Conservation (phyloP, 352 stramenopile genomes). For the Globisporangium carolinianum region DNA sequence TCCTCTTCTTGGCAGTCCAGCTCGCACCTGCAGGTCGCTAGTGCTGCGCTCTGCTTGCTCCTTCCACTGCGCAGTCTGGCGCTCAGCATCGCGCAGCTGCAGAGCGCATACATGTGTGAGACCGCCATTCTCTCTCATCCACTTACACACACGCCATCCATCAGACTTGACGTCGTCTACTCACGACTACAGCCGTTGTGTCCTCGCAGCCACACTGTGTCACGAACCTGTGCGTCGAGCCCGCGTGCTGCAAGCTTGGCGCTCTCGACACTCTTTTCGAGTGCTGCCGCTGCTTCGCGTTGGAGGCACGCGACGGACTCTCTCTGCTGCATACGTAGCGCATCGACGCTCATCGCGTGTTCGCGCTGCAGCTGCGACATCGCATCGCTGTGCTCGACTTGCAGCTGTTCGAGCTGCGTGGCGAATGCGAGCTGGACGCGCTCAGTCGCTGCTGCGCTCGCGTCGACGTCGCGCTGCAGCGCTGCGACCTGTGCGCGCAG, state of each 20-base stretch:
- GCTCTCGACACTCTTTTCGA: slow-evolving; percentile 17
- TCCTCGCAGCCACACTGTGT: not conserved
- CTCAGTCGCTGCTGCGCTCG: slow-evolving; percentile 21
- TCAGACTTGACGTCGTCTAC: not conserved
- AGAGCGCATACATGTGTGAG: not conserved
- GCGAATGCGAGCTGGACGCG: slow-evolving; percentile 39
- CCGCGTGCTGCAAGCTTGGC: slow-evolving; percentile 20
- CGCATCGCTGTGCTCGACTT: slow-evolving; percentile 24
- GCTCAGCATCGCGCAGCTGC: slow-evolving; percentile 31
- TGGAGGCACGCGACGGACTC: slow-evolving; percentile 42
- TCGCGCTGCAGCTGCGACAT: slow-evolving; percentile 39
- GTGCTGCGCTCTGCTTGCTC: slow-evolving; percentile 23
- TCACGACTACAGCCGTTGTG: too few species aligned
- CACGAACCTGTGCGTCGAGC: slow-evolving; percentile 25
- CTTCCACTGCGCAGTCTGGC: slow-evolving; percentile 28
- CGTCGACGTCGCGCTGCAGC: slow-evolving; percentile 32
- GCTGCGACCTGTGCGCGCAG: slow-evolving; percentile 25
- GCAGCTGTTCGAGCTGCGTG: slow-evolving; percentile 39
- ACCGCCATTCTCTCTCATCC: too few species aligned
- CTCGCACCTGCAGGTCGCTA: slow-evolving; percentile 34
- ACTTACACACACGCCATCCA: not conserved
- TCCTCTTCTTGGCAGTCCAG: too few species aligned
- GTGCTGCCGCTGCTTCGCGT: slow-evolving; percentile 25
- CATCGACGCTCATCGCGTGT: slow-evolving; percentile 30
- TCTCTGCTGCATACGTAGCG: slow-evolving; percentile 33